Evolutionary conservation across 208 protist species (phyloP), one percentile per base, ranked within the genome.

Genomic region (Vickermania ingenoplastis): DNA sequence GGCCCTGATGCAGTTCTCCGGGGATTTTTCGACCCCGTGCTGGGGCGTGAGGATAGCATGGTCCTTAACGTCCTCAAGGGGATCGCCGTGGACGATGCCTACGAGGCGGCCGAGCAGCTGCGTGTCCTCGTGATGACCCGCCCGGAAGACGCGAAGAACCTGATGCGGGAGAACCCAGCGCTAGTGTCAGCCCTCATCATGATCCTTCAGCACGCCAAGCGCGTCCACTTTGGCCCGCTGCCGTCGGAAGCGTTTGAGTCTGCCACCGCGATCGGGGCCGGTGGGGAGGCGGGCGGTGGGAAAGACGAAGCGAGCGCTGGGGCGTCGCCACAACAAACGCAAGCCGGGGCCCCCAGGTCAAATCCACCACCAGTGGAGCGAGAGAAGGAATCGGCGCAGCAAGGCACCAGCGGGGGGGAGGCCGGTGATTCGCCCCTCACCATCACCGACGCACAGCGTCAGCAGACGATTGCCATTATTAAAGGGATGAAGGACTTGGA

Each of bases 41-140:
- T 89, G 2, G 79, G 83, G 30, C 63, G 78, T n/a, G 75, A 79
- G 3, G 75, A 79, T 21, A 76, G 67, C 1, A 74, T 71, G 31
- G 71, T 92, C 4, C 49, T 87, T n/a, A 68, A 79, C 49, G 62
- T 68, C 7, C 67, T 91, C 41, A 67, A 77, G 7, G 58, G 72
- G 23, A 81, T 84, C 56, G 26, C 79, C 4, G 65, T 71, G 5
- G 67, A 82, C 31, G 83, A 90, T 17, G 82, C 82, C 23, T 94
- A 94, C 73, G 82, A 89, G 70, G 88, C 88, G 23, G 84, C 92
- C 29, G 84, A 94, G 73, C 88, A 94, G 69, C 73, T 94, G 28
- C 88, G 88, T 28, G 81, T 90, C 3, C 60, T 94, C 52, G 84
- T 79, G 49, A 58, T 94, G 3, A 84, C 89, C 59, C 77, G 79